phyloP scores from a whole-genome alignment of 805 yeast genomes.

The Kodamaea lidongshanica region DNA sequence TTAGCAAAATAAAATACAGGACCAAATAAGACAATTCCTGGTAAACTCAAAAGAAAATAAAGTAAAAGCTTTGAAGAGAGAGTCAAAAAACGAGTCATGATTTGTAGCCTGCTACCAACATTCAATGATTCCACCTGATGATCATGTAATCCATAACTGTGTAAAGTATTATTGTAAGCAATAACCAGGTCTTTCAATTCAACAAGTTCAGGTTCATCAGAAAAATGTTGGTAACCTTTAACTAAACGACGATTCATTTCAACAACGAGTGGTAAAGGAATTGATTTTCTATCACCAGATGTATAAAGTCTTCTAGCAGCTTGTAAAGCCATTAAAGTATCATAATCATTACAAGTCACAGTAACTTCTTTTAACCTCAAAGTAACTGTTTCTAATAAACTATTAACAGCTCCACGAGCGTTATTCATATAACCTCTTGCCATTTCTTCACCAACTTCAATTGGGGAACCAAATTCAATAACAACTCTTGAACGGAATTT shows the following conservation, averaged over 20 bases:
- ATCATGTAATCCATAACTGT: slow-evolving; percentile 32
- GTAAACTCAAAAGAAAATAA: slow-evolving; percentile 29
- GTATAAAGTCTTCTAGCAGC: slow-evolving; percentile 39
- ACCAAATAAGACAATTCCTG: slow-evolving; percentile 33
- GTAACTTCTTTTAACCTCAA: slow-evolving; percentile 34
- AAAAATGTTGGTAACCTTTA: slow-evolving; percentile 30
- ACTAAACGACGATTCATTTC: slow-evolving; percentile 37
- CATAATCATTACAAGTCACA: slow-evolving; percentile 37
- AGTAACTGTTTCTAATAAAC: slow-evolving; percentile 25
- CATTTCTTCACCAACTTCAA: slow-evolving; percentile 24
- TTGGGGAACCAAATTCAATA: slow-evolving; percentile 38
- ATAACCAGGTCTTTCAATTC: slow-evolving; percentile 25
- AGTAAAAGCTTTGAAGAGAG: slow-evolving; percentile 24
- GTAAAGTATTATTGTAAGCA: slow-evolving; percentile 28
- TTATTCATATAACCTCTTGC: slow-evolving; percentile 25
- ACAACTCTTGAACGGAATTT: slow-evolving; percentile 37
- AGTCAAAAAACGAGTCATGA: slow-evolving; percentile 19
- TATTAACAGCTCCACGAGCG: slow-evolving; percentile 21
- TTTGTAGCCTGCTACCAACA: slow-evolving; percentile 15
- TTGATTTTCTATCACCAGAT: slow-evolving; percentile 24
- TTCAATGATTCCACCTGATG: slow-evolving; percentile 33
- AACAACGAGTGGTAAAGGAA: slow-evolving; percentile 38
- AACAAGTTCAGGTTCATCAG: slow-evolving; percentile 29
- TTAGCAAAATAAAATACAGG: slow-evolving; percentile 34
- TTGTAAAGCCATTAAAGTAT: slow-evolving; percentile 37